These are phyloP conservation scores for Paecilomyces formosus DNA, from an alignment of 2,329 filamentous ascomycete species.

Conservation along the genomic window DNA sequence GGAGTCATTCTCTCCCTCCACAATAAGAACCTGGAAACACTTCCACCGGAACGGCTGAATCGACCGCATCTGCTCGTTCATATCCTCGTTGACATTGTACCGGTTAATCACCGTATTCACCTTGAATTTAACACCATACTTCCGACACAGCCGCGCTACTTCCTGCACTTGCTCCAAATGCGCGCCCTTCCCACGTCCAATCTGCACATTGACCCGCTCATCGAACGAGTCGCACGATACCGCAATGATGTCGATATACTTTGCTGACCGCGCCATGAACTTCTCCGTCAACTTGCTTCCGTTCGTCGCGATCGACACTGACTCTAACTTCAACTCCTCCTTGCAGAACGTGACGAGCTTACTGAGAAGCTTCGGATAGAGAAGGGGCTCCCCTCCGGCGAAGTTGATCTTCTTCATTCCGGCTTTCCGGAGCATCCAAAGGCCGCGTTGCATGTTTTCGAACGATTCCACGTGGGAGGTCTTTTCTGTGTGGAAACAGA, in stretches of 20 bases:
- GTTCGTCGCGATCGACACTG: conserved; percentile 48
- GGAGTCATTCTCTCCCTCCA: conserved; percentile 47
- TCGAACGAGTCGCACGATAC: conserved; percentile 51
- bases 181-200: conserved; percentile 45
- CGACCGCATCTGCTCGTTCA: conserved; percentile 31
- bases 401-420: conserved; percentile 53
- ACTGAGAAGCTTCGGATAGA: conserved; percentile 40
- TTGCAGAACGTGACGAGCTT: conserved; percentile 44
- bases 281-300: conserved; percentile 40
- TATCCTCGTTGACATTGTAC: conserved; percentile 45
- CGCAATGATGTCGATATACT: conserved; percentile 48
- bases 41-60: conserved; percentile 50
- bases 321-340: conserved; percentile 41
- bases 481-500: conserved; percentile 52
- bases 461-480: conserved; percentile 37
- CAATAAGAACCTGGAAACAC: conserved; percentile 48
- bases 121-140: conserved; percentile 48
- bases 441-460: conserved; percentile 37
- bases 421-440: conserved; percentile 40
- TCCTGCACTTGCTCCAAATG: conserved; percentile 39
- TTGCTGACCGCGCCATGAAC: conserved; percentile 37
- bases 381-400: conserved; percentile 49
- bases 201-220: conserved; percentile 42
- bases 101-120: conserved; percentile 49
- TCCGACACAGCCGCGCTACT: conserved; percentile 40